These are phyloP conservation scores for Phialemoniopsis sp. DNA, from an alignment of 2,329 filamentous ascomycete species.

Conservation along the genomic window DNA sequence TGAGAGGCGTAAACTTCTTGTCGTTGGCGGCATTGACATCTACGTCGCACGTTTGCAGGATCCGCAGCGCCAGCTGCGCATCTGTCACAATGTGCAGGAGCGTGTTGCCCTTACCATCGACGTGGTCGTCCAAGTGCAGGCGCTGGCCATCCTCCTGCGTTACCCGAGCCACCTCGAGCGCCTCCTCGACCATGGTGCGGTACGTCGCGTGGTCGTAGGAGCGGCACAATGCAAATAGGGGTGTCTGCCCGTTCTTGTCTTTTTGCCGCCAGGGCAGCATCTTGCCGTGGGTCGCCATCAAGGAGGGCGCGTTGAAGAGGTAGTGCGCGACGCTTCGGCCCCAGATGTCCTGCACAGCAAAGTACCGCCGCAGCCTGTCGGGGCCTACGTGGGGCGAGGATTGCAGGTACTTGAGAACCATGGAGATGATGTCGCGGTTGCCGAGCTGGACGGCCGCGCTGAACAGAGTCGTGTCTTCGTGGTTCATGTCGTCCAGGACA, in stretches of 20 bases:
- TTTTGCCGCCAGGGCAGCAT: constrained; percentile 84
- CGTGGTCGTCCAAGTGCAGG: constrained; percentile 88
- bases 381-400: constrained; percentile 39
- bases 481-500: constrained; percentile 80
- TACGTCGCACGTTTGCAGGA: constrained; percentile 83
- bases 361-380: constrained; percentile 59
- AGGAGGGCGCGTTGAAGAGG: constrained; percentile 80
- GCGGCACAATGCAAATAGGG: constrained; percentile 87
- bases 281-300: constrained; percentile 73
- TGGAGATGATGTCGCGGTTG: constrained; percentile 68
- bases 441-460: constrained; percentile 88
- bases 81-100: constrained; percentile 95
- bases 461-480: constrained; percentile 83
- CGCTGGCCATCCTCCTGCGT: constrained; percentile 73
- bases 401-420: constrained; percentile 69
- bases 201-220: constrained; percentile 94
- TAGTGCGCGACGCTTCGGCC: constrained; percentile 94
- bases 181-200: constrained; percentile 79
- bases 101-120: constrained; percentile 90
- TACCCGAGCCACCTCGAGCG: constrained; percentile 67
- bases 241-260: constrained; percentile 97
- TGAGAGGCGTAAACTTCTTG: constrained; percentile 88
- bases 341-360: constrained; percentile 74
- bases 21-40: constrained; percentile 96
- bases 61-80: constrained; percentile 66